phyloP scores from a whole-genome alignment of 257 asterid species.

The Cruciata laevipes region DNA sequence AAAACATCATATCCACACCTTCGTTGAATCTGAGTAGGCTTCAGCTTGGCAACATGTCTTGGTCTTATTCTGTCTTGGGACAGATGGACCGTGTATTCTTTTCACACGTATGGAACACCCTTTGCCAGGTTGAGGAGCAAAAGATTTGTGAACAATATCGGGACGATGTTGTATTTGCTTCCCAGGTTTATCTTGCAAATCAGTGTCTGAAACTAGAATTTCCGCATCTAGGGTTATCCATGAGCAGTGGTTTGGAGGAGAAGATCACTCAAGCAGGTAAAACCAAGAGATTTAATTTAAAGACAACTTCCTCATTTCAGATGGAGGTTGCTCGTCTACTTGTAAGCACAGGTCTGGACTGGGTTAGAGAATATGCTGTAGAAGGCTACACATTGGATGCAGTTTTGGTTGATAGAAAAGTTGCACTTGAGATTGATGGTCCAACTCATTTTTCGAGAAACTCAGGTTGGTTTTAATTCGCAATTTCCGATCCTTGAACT shows the following conservation, averaged over 20 bases:
- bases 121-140: conserved; percentile 44
- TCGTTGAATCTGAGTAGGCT: conserved; percentile 49
- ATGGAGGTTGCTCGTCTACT: conserved; percentile 91
- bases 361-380: conserved; percentile 70
- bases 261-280: conserved; percentile 55
- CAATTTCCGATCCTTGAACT: background rate
- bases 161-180: conserved; percentile 75
- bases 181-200: conserved; percentile 74
- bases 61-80: conserved; percentile 93
- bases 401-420: conserved; percentile 57
- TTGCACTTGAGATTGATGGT: conserved; percentile 92
- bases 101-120: background rate
- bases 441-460: conserved; percentile 97
- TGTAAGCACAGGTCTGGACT: conserved; percentile 79
- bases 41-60: conserved; percentile 70
- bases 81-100: conserved; percentile 28
- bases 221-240: conserved; percentile 49
- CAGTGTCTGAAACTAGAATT: conserved; percentile 67
- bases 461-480: conserved; percentile 39
- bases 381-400: conserved; percentile 91
- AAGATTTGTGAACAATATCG: conserved; percentile 55
- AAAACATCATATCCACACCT: conserved; percentile 18
- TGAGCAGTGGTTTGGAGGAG: conserved; percentile 51
- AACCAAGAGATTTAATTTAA: conserved; percentile 73
- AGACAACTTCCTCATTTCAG: conserved; percentile 82